Conservation (phyloP, 129 eudicot genomes). For the Apium graveolens region DNA sequence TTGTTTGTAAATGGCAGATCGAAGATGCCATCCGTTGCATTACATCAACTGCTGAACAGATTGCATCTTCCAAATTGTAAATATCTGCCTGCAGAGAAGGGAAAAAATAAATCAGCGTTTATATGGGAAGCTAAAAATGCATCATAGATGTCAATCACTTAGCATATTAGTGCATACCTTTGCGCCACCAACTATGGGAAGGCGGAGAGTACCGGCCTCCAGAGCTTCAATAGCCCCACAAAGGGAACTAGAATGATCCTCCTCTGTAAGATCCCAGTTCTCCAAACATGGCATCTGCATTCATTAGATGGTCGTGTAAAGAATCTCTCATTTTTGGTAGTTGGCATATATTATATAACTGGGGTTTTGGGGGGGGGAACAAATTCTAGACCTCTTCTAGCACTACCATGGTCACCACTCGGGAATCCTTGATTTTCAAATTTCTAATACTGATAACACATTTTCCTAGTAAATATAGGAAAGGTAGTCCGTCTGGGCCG, state of each 20-base stretch:
- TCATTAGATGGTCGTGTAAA: not conserved
- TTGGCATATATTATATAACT: too few species aligned
- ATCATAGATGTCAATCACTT: not conserved
- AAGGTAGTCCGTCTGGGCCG: too few species aligned
- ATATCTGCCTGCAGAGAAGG: conserved; percentile 53
- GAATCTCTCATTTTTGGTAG: too few species aligned
- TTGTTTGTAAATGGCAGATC: conserved; percentile 40
- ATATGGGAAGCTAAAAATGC: not conserved
- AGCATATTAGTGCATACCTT: conserved; percentile 26
- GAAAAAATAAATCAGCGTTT: not conserved
- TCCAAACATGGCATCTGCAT: conserved; percentile 46
- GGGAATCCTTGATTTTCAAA: too few species aligned
- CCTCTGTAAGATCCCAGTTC: conserved; percentile 28
- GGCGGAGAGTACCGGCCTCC: conserved; percentile 41
- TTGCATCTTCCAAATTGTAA: conserved; percentile 56
- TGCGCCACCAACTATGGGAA: conserved; percentile 44
- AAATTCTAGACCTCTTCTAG: not conserved
- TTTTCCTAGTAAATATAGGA: too few species aligned
- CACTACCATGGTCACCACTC: too few species aligned
- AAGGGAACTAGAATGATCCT: conserved; percentile 35
- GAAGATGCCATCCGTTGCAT: conserved; percentile 78
- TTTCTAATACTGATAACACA: not conserved
- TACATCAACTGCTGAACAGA: conserved; percentile 71
- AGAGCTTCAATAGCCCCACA: conserved; percentile 36
- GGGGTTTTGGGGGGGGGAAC: not conserved